Evolutionary conservation across 2,329 filamentous ascomycete genomes (phyloP), one percentile per base, ranked within the genome.

Genomic region (Aphanoascus verrucosus): DNA sequence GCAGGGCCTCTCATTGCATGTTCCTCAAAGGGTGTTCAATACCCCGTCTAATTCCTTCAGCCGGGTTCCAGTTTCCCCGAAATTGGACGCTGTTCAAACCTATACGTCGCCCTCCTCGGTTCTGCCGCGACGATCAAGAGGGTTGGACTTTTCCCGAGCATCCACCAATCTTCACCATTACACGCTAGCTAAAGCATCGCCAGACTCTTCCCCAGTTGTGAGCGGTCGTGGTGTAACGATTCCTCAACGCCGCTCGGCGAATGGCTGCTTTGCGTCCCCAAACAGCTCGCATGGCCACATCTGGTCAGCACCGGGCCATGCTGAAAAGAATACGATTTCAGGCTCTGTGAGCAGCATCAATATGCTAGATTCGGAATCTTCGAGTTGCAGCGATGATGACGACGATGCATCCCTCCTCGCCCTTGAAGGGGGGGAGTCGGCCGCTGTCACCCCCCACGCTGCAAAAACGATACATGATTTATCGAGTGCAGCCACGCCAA

Each of bases 141-240:
- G 91, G 42, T 76, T 96, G 56, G 91, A 97, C 71, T 97, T 95
- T 69, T 91, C 91, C 40, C 81, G 91, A 60, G 90, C 90, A 9
- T 93, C 88, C 57, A 96, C 91, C 9, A 94, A 90, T 65, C 77
- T 98, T 19, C 93, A 97, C 70, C 93, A 97, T 69, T 96, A 91
- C 14, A 97, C 87, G 0, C 79, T 97, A 7, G 90, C 91, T 53
- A 88, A 95, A 66, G 86, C 87, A 0, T 93, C 87, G 4, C 89
- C 90, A 2, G 89, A 94, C 67, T 93, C 88, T 0, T 96, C 90
- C 0, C 93, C 93, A 0, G 90, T 85, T 11, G 84, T 93, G 52
- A 83, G 83, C 50, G 83, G 84, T 40, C 82, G 85, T 58, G 77
- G 77, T 1, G 74, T 83, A 65, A 74, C 74, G 55, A 83, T 83